Conservation (phyloP, 805 yeast genomes). For the Kuraishia ogatae region DNA sequence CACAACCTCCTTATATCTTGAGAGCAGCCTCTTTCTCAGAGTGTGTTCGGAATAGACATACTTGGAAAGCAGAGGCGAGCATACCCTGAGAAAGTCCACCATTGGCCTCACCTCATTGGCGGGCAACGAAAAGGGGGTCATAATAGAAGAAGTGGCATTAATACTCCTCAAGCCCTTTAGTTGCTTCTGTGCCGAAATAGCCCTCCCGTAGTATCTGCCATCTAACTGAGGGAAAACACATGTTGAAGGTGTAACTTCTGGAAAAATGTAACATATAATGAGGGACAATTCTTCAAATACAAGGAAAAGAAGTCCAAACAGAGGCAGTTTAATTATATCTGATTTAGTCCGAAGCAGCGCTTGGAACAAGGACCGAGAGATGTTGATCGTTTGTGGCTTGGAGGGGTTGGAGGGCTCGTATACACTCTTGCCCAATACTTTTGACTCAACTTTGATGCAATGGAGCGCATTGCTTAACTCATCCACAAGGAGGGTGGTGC, state of each 20-base stretch:
- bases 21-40: slow-evolving; percentile 26
- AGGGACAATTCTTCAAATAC: slow-evolving; percentile 52
- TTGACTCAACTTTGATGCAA: slow-evolving; percentile 13
- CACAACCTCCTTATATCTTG: slow-evolving; percentile 32
- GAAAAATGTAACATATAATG: slow-evolving; percentile 39
- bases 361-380: slow-evolving; percentile 38
- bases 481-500: slow-evolving; percentile 13
- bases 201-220: slow-evolving; percentile 28
- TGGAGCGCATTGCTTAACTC: slow-evolving; percentile 17
- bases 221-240: slow-evolving; percentile 44
- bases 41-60: slow-evolving; percentile 27
- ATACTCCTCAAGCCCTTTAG: slow-evolving; percentile 10
- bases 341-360: slow-evolving; percentile 37
- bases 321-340: slow-evolving; percentile 46
- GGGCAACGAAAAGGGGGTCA: slow-evolving; percentile 41
- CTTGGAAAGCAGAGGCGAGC: slow-evolving; percentile 30
- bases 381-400: slow-evolving; percentile 9
- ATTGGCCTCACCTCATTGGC: slow-evolving; percentile 26
- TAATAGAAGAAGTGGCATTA: slow-evolving; percentile 18
- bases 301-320: slow-evolving; percentile 46
- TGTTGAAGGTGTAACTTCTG: slow-evolving; percentile 53
- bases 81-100: slow-evolving; percentile 27
- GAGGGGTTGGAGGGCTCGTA: slow-evolving; percentile 3
- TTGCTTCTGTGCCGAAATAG: slow-evolving; percentile 12
- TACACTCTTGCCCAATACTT: slow-evolving; percentile 2